Evolutionary conservation across 495 filamentous ascomycete genomes (phyloP).

Genomic region (Aspergillus steynii): DNA sequence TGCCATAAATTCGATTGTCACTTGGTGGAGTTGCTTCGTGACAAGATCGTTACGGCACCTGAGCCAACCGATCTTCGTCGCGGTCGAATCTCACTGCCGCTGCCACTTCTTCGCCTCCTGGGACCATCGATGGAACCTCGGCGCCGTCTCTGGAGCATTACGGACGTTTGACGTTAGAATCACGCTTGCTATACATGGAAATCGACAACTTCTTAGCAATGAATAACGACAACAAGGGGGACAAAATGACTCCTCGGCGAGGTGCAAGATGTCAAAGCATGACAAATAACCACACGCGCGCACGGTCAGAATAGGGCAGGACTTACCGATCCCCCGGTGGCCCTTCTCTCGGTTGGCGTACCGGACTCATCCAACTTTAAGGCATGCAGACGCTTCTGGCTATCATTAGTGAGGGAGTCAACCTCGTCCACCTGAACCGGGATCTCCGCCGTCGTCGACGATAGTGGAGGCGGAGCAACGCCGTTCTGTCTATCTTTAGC

Average conservation of each 20-base stretch:
- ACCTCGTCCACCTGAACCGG: slow-evolving; percentile 66
- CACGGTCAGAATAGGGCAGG: slow-evolving; percentile 24
- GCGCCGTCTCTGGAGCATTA: slow-evolving; percentile 52
- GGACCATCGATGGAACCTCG: slow-evolving; percentile 43
- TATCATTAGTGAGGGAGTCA: slow-evolving; percentile 77
- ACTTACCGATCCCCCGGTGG: slow-evolving; percentile 43
- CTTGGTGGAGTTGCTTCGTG: slow-evolving; percentile 51
- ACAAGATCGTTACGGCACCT: slow-evolving; percentile 41
- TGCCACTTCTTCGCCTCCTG: slow-evolving; percentile 48
- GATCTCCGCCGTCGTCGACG: slow-evolving; percentile 42
- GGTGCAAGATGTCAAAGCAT: slow-evolving; percentile 12
- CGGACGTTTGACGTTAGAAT: slow-evolving; percentile 54
- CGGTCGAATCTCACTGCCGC: slow-evolving; percentile 46
- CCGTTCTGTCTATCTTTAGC: slow-evolving; percentile 67
- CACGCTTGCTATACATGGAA: slow-evolving; percentile 45
- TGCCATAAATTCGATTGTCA: slow-evolving; percentile 30
- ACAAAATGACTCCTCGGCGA: slow-evolving; percentile 9
- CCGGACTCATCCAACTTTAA: slow-evolving; percentile 73
- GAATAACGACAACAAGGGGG: slow-evolving; percentile 25
- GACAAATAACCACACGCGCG: background rate
- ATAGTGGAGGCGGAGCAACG: slow-evolving; percentile 25
- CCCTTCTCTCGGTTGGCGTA: slow-evolving; percentile 47
- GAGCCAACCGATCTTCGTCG: slow-evolving; percentile 47
- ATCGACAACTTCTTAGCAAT: slow-evolving; percentile 45
- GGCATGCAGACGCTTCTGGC: slow-evolving; percentile 78